Percentiles rank a stretch among this genome's conserved stretches.
Evolutionary conservation across 345 rosid species (phyloP).

Genomic region (Citrus mangshanensis): DNA sequence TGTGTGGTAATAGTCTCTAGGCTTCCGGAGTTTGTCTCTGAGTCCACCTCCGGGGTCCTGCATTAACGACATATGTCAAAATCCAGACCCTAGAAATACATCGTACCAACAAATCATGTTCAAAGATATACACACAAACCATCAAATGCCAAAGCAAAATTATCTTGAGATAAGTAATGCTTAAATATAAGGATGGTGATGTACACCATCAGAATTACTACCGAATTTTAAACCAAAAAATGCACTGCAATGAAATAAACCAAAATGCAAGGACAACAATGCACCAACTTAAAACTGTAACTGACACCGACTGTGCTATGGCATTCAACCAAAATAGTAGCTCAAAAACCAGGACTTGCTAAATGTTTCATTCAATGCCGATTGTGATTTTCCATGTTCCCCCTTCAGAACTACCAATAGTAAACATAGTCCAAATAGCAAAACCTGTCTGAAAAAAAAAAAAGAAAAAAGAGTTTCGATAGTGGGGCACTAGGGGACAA

Average conservation of each 20-base stretch:
- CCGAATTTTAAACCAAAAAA: neutral
- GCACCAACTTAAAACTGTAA: neutral
- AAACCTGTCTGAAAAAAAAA: neutral
- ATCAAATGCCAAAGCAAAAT: neutral
- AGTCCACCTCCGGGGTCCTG: constrained; percentile 78
- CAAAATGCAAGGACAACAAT: neutral
- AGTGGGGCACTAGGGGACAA: neutral
- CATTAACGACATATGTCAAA: neutral
- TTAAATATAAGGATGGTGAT: neutral
- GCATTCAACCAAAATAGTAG: neutral
- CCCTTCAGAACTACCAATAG: neutral
- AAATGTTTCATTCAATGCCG: neutral
- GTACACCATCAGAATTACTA: neutral
- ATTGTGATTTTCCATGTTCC: neutral
- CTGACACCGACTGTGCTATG: neutral
- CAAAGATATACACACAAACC: neutral
- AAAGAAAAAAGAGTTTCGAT: neutral
- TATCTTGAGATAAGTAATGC: neutral
- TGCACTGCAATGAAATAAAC: neutral
- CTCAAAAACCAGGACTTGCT: neutral
- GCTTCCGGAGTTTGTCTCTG: constrained; percentile 82
- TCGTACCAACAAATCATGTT: neutral
- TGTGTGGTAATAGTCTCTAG: constrained; percentile 79
- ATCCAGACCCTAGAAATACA: neutral
- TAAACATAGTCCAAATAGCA: neutral